These are phyloP conservation scores for Extremus antarcticus DNA, from an alignment of 495 filamentous ascomycete genomes.

Conservation along the genomic window DNA sequence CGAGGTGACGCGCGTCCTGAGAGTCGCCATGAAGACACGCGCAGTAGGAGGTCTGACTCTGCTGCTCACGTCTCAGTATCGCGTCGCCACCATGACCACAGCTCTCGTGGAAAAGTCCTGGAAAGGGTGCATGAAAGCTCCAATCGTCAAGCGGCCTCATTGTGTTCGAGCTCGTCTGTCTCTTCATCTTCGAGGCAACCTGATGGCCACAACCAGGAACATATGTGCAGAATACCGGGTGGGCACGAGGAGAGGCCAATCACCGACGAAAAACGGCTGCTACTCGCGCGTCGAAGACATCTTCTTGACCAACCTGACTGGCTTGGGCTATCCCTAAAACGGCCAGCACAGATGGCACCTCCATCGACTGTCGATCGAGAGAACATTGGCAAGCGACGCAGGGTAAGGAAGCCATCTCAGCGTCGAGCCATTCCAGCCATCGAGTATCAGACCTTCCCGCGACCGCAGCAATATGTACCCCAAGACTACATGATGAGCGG, in stretches of 20 bases:
- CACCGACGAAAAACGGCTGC: conserved; percentile 2
- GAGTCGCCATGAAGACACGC: too few species aligned
- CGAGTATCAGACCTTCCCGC: neutral
- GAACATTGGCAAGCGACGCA: conserved; percentile 29
- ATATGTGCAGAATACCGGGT: too few species aligned
- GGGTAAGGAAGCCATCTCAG: conserved; percentile 7
- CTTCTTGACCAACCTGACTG: conserved; percentile 27
- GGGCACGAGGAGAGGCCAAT: neutral
- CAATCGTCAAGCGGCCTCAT: too few species aligned
- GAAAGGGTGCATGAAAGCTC: too few species aligned
- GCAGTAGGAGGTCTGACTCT: too few species aligned
- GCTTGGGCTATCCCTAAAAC: conserved; percentile 21
- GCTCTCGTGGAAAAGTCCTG: too few species aligned
- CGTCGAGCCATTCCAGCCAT: neutral
- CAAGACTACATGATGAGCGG: conserved; percentile 15
- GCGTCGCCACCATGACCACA: too few species aligned
- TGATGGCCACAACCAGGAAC: too few species aligned
- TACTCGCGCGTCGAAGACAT: conserved; percentile 21
- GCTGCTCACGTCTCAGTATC: too few species aligned
- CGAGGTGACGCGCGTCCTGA: too few species aligned
- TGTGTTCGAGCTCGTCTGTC: too few species aligned
- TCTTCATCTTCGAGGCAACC: too few species aligned
- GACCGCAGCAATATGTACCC: conserved; percentile 5
- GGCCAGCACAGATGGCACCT: conserved; percentile 22
- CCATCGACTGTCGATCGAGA: conserved; percentile 17